Evolutionary conservation across 116 monocot genomes (phyloP), one percentile per base, ranked within the genome.

Genomic region (Zostera marina): DNA sequence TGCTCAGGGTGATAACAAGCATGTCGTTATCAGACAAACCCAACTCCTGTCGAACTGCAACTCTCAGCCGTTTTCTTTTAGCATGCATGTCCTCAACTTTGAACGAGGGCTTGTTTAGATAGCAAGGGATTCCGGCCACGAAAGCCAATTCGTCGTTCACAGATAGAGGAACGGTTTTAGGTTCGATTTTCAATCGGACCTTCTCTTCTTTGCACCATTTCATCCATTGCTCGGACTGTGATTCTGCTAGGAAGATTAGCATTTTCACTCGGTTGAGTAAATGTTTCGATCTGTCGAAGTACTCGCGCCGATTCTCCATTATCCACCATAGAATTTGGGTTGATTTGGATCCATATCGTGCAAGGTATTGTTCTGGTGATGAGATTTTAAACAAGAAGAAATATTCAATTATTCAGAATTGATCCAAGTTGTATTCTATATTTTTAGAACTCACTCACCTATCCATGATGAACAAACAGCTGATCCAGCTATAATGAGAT

Each of bases 301-400:
- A 85, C 41, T 85, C 94, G 41, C 77, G 63, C 12, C 85, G 68
- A 55, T 94, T 94, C 65, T 94, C 94, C 94, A 94, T 94, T 62
- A 94, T 94, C 94, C 88, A 94, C 94, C 94, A 88, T 60, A 94
- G 66, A 55, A 94, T 72, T 58, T 77, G 71, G 71, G 65, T 71
- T 21, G 82, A 74, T 53, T 66, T 74, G 69, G 81, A 67, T 19
- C 77, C 68, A 61, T 56, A 64, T 59, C 54, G 67, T 26, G 51
- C n/a, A 52, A 84, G 58, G 70, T 93, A 87, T 70, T 81, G 84
- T 32, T 87, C 92, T 93, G 79, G 63, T 66, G 58, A 57, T 52
- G 6, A 21, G 21, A 46, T 61, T 13, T 17, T 46, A 61, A 61
- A 61, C 25, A 22, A 61, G 61, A 61, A 56, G 1, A 20, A 10